Base-by-base conservation (phyloP, 140 eudicot genomes). In the Oenanthe javanica region DNA sequence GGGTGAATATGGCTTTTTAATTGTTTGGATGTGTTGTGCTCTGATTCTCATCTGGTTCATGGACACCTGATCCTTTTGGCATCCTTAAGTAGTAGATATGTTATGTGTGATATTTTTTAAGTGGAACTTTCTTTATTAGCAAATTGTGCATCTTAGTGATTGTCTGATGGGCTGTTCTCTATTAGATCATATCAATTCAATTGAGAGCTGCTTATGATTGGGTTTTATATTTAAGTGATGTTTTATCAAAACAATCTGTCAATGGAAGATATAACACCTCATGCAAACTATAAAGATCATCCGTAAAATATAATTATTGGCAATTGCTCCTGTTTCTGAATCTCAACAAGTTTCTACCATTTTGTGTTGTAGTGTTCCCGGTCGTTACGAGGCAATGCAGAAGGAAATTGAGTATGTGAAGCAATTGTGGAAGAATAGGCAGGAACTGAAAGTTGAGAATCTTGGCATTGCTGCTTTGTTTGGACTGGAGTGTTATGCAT, bases 401-500 rank as follows among this genome's bases (percentile, higher is more conserved):
- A 92, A 90, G 88, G 97, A 92, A 83, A n/a, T 88, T 47, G 88
- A 85, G n/a, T 87, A 85, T 50, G 88, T 87, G 75, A 92, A 92
- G 85, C 79, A 52, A 6, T 9, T 86, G 73, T 92, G 94, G 97
- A 88, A 85, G 78, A 90, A 90, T 79, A 89, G 87, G 86, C 82
- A 88, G 80, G 97, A 92, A 0, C 15, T 92, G 90, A 85, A 86
- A 71, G 94, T 92, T 19, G n/a, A 92, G 84, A 92, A 90, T 78
- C 90, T 81, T 38, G 93, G 92, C 12, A 78, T 92, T 73, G 97
- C 92, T 31, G 87, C 89, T 77, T 81, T 92, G 77, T 92, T 92
- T 57, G 97, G 97, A 67, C 79, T 92, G 1, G 97, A 92, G 84
- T 89, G 94, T 81, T 92, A 85, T 90, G 97, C 97, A 4, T 92